Evolutionary conservation across 2,329 filamentous ascomycete species (phyloP).

Genomic region (Alternaria hordeiaustralica): DNA sequence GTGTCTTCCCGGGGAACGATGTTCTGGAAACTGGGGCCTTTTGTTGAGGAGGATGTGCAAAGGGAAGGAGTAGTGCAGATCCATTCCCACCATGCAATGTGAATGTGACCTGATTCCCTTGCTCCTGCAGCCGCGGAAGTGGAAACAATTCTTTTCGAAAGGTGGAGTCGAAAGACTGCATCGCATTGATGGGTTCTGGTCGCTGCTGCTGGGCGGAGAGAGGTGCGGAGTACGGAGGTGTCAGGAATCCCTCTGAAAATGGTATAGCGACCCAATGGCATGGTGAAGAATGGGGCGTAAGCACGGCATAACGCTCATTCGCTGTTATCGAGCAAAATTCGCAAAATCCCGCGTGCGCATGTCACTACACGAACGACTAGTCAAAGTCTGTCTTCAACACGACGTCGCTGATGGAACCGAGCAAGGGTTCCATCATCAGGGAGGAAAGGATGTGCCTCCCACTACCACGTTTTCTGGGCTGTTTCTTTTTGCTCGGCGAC

Average conservation of each 20-base stretch:
- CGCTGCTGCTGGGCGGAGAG: constrained; percentile 1
- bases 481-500: neutral
- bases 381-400: neutral
- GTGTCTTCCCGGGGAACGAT: constrained; percentile 11
- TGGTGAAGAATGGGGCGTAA: constrained; percentile 3
- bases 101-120: neutral
- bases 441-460: neutral
- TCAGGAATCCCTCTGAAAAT: neutral
- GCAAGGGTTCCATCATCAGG: neutral
- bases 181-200: constrained; percentile 2
- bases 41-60: constrained; percentile 8
- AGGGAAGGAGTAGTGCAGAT: neutral
- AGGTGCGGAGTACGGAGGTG: constrained; percentile 3
- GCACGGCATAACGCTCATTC: constrained; percentile 11
- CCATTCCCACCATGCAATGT: neutral
- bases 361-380: neutral
- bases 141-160: neutral
- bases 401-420: constrained; percentile 4
- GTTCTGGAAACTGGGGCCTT: constrained; percentile 9
- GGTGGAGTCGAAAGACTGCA: neutral
- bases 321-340: neutral
- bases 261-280: neutral
- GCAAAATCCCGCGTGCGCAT: neutral
- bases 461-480: constrained; percentile 9
- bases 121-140: neutral